Evolutionary conservation across 768 basidiomycete genomes (phyloP).

Genomic region (Naganishia randhawae): DNA sequence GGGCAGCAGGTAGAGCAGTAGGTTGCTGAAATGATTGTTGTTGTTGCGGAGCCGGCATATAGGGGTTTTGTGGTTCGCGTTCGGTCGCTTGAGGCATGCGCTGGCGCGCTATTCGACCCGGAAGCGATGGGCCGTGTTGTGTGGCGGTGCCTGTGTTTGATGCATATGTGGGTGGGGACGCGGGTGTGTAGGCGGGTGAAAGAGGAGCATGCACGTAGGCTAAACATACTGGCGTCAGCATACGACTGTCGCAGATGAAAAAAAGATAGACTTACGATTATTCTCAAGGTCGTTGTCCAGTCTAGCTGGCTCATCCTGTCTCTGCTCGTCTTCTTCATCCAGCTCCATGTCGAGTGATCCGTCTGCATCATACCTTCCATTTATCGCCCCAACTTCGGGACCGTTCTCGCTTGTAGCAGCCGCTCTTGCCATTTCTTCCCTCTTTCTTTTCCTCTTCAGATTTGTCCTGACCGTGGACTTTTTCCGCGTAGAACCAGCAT

Average conservation of each 20-base stretch:
- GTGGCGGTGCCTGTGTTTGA: not conserved
- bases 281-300: not conserved
- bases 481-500: not conserved
- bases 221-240: not conserved
- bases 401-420: slow-evolving; percentile 2
- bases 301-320: not conserved
- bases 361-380: not conserved
- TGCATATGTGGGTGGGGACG: slow-evolving; percentile 11
- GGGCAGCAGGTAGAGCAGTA: not conserved
- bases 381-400: not conserved
- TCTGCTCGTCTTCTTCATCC: slow-evolving; percentile 12
- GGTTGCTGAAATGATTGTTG: not conserved
- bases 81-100: not conserved
- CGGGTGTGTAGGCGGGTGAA: slow-evolving; percentile 26
- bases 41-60: not conserved
- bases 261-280: not conserved
- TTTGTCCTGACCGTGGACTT: not conserved
- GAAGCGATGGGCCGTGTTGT: slow-evolving; percentile 10
- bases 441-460: slow-evolving; percentile 21
- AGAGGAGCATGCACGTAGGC: not conserved
- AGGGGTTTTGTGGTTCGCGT: slow-evolving; percentile 1
- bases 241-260: not conserved
- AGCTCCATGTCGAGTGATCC: slow-evolving; percentile 5
- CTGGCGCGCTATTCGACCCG: slow-evolving; percentile 6
- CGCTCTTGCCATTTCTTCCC: slow-evolving; percentile 16